These are phyloP conservation scores for Pyrenochaeta sp. DNA, from an alignment of 2,329 filamentous ascomycete species.

Conservation along the genomic window DNA sequence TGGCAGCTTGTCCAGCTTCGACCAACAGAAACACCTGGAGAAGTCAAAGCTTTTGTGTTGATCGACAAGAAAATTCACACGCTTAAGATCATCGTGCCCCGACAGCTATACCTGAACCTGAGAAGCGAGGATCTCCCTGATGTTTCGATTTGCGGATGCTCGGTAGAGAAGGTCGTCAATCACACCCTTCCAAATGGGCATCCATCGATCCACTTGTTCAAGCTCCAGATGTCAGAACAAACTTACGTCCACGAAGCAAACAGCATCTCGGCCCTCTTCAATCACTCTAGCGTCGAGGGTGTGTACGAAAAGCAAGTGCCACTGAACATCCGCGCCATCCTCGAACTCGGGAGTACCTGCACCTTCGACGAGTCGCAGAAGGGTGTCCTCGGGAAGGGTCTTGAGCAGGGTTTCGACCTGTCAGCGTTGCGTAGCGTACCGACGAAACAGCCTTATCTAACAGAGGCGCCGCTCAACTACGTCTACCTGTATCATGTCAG, in stretches of 20 bases:
- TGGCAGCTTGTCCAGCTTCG: slow-evolving; percentile 95
- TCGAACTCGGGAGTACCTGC: slow-evolving; percentile 89
- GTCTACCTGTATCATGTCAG: slow-evolving; percentile 93
- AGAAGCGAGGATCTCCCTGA: slow-evolving; percentile 88
- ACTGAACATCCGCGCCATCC: slow-evolving; percentile 82
- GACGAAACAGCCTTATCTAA: slow-evolving; percentile 77
- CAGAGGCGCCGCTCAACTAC: slow-evolving; percentile 77
- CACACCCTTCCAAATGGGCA: slow-evolving; percentile 95
- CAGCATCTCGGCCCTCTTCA: slow-evolving; percentile 83
- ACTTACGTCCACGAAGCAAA: slow-evolving; percentile 84
- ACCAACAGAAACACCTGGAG: slow-evolving; percentile 81
- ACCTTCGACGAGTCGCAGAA: slow-evolving; percentile 91
- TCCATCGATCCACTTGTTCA: slow-evolving; percentile 92
- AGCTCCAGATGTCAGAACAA: slow-evolving; percentile 87
- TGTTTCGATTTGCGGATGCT: slow-evolving; percentile 84
- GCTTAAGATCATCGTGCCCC: slow-evolving; percentile 86
- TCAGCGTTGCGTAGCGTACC: slow-evolving; percentile 74
- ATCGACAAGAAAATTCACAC: slow-evolving; percentile 93
- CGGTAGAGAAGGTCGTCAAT: slow-evolving; percentile 91
- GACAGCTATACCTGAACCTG: slow-evolving; percentile 90
- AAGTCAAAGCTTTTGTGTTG: slow-evolving; percentile 87
- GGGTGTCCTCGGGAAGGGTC: slow-evolving; percentile 88
- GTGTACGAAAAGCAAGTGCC: slow-evolving; percentile 96
- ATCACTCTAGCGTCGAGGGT: slow-evolving; percentile 93
- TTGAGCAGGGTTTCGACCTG: slow-evolving; percentile 94